Evolutionary conservation across 2,329 filamentous ascomycete genomes (phyloP), one percentile per base, ranked within the genome.

Genomic region (Fusarium tuaranense): DNA sequence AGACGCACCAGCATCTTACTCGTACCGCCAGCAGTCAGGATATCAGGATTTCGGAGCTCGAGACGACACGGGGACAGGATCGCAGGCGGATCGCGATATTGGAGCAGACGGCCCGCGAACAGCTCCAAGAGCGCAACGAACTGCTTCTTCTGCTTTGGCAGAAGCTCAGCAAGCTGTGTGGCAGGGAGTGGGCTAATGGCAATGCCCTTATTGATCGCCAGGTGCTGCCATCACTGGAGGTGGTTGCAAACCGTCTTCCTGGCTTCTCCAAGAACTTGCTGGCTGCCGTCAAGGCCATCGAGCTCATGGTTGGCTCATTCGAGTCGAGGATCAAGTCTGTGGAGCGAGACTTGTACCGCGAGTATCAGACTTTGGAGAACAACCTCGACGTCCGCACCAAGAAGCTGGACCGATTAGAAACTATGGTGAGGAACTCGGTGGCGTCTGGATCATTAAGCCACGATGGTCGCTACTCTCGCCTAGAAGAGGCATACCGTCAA

Each of bases 221-320:
- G 69, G 91, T 90, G 2, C 85, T 97, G 8, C 95, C 95, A 0
- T 95, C 93, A 14, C 88, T 97, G 38, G 96, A 98, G 79, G 92
- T 95, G 16, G 93, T 99, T 71, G 91, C 92, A 1, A 95, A 92
- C 60, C 95, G 97, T 83, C 88, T 98, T 6, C 92, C 94, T 0
- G 94, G 93, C 1, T 98, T 98, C 84, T 94, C 93, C 80, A 94
- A 95, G 82, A 98, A 98, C 81, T 88, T 99, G 30, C 84, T 98
- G 51, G 90, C 92, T 1, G 96, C 96, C 0, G 90, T 98, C 71
- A 97, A 96, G 86, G 94, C 92, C 3, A 92, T 98, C 65, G 97
- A 98, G 85, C 87, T 88, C 20, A 91, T 97, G 73, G 88, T 98
- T 39, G 89, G 90, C 20, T 90, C 91, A 10, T 97, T 98, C 86